Percentiles rank a stretch among this genome's conserved stretches.
phyloP scores from a whole-genome alignment of 495 filamentous ascomycete genomes.

The Staphylotrichum tortipilum region DNA sequence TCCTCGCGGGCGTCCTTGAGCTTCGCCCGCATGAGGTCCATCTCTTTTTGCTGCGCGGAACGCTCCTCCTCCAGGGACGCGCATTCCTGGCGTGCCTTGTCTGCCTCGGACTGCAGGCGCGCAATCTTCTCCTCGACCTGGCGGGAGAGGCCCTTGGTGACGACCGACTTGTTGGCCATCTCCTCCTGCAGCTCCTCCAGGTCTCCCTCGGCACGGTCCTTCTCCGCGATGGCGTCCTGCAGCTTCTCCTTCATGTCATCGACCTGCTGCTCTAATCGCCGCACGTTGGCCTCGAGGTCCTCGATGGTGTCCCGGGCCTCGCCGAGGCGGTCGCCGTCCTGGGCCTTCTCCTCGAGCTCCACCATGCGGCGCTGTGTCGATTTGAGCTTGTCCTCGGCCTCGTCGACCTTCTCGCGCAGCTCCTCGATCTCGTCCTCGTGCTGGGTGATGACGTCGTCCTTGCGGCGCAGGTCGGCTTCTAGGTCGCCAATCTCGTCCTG shows the following conservation, averaged over 20 bases:
- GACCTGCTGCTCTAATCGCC: slow-evolving; percentile 38
- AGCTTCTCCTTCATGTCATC: slow-evolving; percentile 53
- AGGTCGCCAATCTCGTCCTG: slow-evolving; percentile 54
- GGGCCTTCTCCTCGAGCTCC: slow-evolving; percentile 54
- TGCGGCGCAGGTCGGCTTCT: slow-evolving; percentile 48
- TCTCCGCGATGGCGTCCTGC: slow-evolving; percentile 54
- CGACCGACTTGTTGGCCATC: slow-evolving; percentile 69
- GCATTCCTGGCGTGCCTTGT: slow-evolving; percentile 51
- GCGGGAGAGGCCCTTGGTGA: slow-evolving; percentile 63
- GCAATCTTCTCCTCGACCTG: slow-evolving; percentile 64
- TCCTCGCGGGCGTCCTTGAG: slow-evolving; percentile 35
- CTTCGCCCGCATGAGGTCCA: slow-evolving; percentile 34
- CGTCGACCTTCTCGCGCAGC: slow-evolving; percentile 41
- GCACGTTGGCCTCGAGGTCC: slow-evolving; percentile 37
- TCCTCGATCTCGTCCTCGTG: slow-evolving; percentile 37
- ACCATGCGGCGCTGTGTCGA: slow-evolving; percentile 48
- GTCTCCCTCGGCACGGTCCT: slow-evolving; percentile 47
- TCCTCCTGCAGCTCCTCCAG: slow-evolving; percentile 65
- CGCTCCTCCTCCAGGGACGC: slow-evolving; percentile 37
- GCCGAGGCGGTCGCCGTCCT: slow-evolving; percentile 42
- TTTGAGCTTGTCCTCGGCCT: slow-evolving; percentile 46
- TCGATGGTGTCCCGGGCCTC: slow-evolving; percentile 47
- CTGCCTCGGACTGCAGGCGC: slow-evolving; percentile 57
- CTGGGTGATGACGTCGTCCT: slow-evolving; percentile 38
- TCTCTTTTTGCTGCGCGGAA: slow-evolving; percentile 33